Evolutionary conservation across 805 yeast species (phyloP).

Genomic region (Candida pini): DNA sequence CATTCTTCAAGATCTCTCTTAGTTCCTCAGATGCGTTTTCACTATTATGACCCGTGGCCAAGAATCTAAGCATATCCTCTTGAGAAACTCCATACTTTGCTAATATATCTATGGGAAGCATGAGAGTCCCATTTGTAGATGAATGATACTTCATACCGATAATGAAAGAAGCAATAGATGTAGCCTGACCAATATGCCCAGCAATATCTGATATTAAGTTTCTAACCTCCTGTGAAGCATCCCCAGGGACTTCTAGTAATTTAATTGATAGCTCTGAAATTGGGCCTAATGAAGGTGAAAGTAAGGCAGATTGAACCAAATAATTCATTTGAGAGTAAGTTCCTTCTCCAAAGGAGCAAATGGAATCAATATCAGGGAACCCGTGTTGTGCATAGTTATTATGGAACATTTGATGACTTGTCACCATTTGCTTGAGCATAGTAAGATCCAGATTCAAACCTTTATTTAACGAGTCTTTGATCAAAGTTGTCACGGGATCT

Average conservation of each 20-base stretch:
- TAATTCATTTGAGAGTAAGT: constrained; percentile 70
- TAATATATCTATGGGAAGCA: constrained; percentile 61
- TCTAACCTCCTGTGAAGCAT: constrained; percentile 24
- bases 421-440: constrained; percentile 54
- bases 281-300: constrained; percentile 56
- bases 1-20: constrained; percentile 40
- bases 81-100: constrained; percentile 51
- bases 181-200: constrained; percentile 82
- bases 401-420: constrained; percentile 51
- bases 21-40: constrained; percentile 22
- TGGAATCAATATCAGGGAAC: constrained; percentile 39
- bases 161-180: constrained; percentile 60
- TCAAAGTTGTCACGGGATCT: constrained; percentile 60
- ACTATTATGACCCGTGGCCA: constrained; percentile 24
- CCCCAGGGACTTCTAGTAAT: constrained; percentile 40
- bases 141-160: constrained; percentile 58
- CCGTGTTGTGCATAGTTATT: constrained; percentile 40
- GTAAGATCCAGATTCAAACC: constrained; percentile 47
- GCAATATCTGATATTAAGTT: constrained; percentile 49
- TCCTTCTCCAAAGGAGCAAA: constrained; percentile 79
- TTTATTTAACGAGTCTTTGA: constrained; percentile 46
- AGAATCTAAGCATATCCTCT: constrained; percentile 49
- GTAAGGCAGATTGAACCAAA: constrained; percentile 50
- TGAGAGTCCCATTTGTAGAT: constrained; percentile 40
- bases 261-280: constrained; percentile 35